Percentiles rank a stretch among this genome's conserved stretches.
Evolutionary conservation across 176 grass and related monocot genomes (phyloP).

Genomic region (Triticum dicoccoides): DNA sequence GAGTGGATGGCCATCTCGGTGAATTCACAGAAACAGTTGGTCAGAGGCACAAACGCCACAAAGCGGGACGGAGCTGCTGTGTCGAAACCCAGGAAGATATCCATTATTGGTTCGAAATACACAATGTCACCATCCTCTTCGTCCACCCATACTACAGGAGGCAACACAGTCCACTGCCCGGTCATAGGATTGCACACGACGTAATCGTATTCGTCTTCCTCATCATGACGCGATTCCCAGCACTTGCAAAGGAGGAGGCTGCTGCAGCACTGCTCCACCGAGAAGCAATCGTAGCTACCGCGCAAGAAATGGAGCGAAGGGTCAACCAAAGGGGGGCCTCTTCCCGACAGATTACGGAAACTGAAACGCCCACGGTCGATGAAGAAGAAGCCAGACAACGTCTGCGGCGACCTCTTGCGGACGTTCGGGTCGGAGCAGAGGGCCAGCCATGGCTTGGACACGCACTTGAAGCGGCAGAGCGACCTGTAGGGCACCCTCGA

Average conservation of each 20-base stretch:
- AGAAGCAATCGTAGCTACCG: not conserved
- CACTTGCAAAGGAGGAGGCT: not conserved
- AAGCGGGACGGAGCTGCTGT: not conserved
- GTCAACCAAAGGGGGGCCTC: not conserved
- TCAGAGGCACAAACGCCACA: not conserved
- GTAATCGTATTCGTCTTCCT: not conserved
- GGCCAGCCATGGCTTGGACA: not conserved
- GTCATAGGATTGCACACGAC: not conserved
- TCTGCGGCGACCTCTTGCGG: not conserved
- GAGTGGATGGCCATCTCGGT: not conserved
- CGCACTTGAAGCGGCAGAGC: slow-evolving; percentile 2
- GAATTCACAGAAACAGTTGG: too few relatives aligned
- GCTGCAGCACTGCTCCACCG: not conserved
- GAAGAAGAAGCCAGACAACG: not conserved
- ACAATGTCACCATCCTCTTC: too few relatives aligned
- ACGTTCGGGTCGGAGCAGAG: not conserved
- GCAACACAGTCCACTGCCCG: not conserved
- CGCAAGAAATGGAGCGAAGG: not conserved
- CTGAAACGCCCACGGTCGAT: not conserved
- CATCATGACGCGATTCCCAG: not conserved
- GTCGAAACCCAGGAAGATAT: not conserved
- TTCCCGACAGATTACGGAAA: not conserved
- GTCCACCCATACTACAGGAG: not conserved
- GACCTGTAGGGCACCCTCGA: not conserved
- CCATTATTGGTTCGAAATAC: too few relatives aligned